Conservation (phyloP, 2,329 filamentous ascomycete species). For the Metarhizium guizhouense region DNA sequence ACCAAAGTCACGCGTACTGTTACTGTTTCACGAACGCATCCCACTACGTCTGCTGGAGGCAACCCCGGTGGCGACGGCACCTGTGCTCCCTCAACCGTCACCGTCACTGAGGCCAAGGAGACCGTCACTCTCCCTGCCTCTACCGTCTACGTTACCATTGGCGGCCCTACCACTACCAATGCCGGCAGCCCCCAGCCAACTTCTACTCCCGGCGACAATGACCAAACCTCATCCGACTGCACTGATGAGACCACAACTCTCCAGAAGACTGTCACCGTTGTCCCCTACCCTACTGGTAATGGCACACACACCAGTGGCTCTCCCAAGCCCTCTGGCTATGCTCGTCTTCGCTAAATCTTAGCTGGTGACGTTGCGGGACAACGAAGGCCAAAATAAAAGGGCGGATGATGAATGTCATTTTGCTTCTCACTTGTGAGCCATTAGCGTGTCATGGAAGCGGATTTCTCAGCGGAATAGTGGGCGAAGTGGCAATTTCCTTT, state of each 20-base stretch:
- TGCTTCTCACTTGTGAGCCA: neutral
- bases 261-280: conserved; percentile 25
- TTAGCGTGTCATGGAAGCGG: neutral
- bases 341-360: conserved; percentile 20
- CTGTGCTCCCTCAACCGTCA: conserved; percentile 14
- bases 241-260: conserved; percentile 14
- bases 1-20: conserved; percentile 26
- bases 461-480: neutral
- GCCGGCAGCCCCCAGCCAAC: conserved; percentile 4
- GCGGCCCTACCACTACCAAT: conserved; percentile 13
- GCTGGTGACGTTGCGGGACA: conserved; percentile 2
- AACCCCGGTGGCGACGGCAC: conserved; percentile 7
- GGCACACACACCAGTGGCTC: conserved; percentile 23
- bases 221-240: conserved; percentile 8
- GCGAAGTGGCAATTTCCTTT: neutral
- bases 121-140: conserved; percentile 23
- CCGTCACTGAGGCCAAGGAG: conserved; percentile 13
- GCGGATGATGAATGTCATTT: neutral
- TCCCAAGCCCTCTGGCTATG: conserved; percentile 26
- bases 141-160: conserved; percentile 28
- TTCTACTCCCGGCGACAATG: conserved; percentile 14
- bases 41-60: conserved; percentile 14
- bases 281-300: conserved; percentile 34
- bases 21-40: conserved; percentile 16
- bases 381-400: neutral